Percentiles rank a stretch among this genome's conserved stretches.
These are phyloP conservation scores for Trametes punicea DNA, from an alignment of 768 basidiomycete species.

Conservation along the genomic window DNA sequence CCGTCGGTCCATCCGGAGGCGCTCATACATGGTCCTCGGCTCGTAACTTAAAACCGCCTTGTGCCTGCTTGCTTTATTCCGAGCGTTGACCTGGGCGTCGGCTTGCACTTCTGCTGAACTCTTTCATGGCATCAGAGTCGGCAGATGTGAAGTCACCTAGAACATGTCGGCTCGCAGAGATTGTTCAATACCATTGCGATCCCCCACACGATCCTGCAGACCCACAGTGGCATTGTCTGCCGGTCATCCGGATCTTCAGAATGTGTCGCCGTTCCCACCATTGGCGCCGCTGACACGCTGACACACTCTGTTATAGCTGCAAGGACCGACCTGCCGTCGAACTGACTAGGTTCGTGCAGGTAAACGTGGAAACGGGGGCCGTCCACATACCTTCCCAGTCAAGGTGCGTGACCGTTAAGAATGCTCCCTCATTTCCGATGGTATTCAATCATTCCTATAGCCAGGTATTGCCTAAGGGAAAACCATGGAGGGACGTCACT, in stretches of 20 bases:
- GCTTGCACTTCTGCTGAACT: neutral
- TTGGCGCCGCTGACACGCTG: neutral
- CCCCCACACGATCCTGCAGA: slow-evolving; percentile 31
- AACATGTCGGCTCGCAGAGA: slow-evolving; percentile 64
- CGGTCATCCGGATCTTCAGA: slow-evolving; percentile 70
- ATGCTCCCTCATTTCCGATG: neutral
- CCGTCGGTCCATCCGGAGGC: neutral
- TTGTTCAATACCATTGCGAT: slow-evolving; percentile 68
- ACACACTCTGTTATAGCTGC: slow-evolving; percentile 47
- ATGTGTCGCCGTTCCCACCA: slow-evolving; percentile 44
- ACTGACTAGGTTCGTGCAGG: slow-evolving; percentile 21
- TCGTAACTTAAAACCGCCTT: too few species aligned
- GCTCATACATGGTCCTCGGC: neutral
- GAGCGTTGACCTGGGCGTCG: too few species aligned
- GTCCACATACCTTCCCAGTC: slow-evolving; percentile 26
- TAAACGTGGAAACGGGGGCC: slow-evolving; percentile 22
- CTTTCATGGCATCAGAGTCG: neutral
- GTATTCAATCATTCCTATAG: slow-evolving; percentile 2
- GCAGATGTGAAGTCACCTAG: neutral
- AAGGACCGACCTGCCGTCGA: slow-evolving; percentile 63
- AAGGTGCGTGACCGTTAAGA: slow-evolving; percentile 34
- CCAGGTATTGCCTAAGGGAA: slow-evolving; percentile 24
- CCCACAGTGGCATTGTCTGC: slow-evolving; percentile 56
- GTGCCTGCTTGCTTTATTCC: too few species aligned
- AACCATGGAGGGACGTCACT: slow-evolving; percentile 26